These are phyloP conservation scores for Cylindrotheca fusiformis DNA, from an alignment of 108 stramenopile genomes.

Conservation along the genomic window DNA sequence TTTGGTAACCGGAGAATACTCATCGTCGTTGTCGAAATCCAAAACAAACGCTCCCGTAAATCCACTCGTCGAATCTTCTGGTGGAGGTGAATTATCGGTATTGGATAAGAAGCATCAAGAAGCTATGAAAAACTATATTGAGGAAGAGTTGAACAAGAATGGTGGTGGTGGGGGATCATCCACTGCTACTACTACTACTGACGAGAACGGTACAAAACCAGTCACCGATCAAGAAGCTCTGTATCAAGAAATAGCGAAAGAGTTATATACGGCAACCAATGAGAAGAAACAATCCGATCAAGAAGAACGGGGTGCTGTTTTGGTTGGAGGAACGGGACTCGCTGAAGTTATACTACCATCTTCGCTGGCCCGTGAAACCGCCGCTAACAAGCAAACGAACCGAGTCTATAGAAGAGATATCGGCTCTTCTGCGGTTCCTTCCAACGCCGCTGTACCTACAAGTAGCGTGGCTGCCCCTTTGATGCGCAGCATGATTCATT, in stretches of 20 bases:
- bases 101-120: not conserved
- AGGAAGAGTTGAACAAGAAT: not conserved
- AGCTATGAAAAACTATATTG: not conserved
- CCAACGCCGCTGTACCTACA: not conserved
- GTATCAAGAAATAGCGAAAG: not conserved
- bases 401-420: not conserved
- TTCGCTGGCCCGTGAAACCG: not conserved
- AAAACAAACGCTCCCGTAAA: not conserved
- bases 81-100: not conserved
- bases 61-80: not conserved
- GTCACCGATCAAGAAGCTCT: not conserved
- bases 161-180: not conserved
- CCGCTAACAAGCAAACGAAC: not conserved
- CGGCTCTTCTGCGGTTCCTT: not conserved
- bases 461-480: not conserved
- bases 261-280: not conserved
- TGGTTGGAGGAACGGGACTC: not conserved
- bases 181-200: not conserved
- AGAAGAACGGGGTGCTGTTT: not conserved
- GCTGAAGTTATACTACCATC: not conserved
- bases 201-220: not conserved
- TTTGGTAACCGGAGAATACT: not conserved
- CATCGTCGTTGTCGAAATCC: not conserved
- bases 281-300: not conserved
- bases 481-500: not conserved